A percentile compares a stretch with the other conserved stretches of the same genome.
Evolutionary conservation across 1,284 basidiomycete genomes (phyloP).

Genomic region (Sporisorium sorghi): DNA sequence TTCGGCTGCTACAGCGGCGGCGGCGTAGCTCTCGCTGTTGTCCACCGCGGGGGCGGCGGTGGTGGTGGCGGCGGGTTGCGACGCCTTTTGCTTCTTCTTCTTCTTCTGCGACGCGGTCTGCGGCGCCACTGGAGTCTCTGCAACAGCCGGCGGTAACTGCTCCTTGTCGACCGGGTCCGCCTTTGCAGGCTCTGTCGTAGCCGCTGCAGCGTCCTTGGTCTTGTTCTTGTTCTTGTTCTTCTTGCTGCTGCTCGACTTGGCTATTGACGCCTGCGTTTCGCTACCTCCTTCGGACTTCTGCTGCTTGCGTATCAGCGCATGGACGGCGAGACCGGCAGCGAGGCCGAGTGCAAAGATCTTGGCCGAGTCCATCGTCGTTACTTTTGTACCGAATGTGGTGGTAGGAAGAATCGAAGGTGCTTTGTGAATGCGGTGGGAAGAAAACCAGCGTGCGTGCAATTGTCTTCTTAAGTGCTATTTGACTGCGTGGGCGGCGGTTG

Average conservation of each 20-base stretch:
- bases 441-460: not conserved
- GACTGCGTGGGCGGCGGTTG: no score
- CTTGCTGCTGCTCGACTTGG: slow-evolving; percentile 35
- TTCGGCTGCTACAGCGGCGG: slow-evolving; percentile 12
- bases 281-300: not conserved
- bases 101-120: slow-evolving; percentile 16
- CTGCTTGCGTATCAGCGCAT: slow-evolving; percentile 26
- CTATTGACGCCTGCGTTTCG: slow-evolving; percentile 12
- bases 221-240: slow-evolving; percentile 32
- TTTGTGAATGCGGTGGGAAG: not conserved
- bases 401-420: not conserved
- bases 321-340: slow-evolving; percentile 40
- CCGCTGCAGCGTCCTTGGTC: not conserved
- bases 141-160: not conserved
- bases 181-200: not conserved
- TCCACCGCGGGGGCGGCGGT: no score
- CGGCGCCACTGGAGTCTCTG: not conserved
- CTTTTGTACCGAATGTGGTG: no score
- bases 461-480: no score
- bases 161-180: slow-evolving; percentile 1
- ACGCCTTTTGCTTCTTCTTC: slow-evolving; percentile 18
- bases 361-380: slow-evolving; percentile 37
- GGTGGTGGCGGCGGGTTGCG: not conserved
- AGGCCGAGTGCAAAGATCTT: slow-evolving; percentile 51
- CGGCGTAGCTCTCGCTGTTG: slow-evolving; percentile 22